These are phyloP conservation scores for Sclerotiophoma versabilis DNA, from an alignment of 2,329 filamentous ascomycete genomes.

Conservation along the genomic window DNA sequence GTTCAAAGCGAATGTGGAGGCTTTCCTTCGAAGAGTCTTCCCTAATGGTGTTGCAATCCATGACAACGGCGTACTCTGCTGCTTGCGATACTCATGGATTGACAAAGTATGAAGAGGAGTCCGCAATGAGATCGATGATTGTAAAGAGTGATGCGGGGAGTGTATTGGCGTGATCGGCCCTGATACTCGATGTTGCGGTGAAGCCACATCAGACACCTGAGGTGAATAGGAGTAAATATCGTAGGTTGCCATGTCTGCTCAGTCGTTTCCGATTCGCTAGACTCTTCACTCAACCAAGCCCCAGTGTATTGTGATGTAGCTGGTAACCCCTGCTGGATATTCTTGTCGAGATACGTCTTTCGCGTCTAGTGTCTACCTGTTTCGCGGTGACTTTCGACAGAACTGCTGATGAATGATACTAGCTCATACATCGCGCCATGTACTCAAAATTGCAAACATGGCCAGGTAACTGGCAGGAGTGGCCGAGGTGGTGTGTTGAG, in stretches of 20 bases:
- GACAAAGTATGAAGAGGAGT: conserved; percentile 46
- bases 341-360: background rate
- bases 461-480: background rate
- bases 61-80: conserved; percentile 44
- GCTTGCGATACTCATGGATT: conserved; percentile 51
- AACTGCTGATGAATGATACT: conserved; percentile 15
- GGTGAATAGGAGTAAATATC: conserved; percentile 34
- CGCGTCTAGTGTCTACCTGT: conserved; percentile 14
- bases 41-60: conserved; percentile 38
- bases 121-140: conserved; percentile 41
- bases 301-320: background rate
- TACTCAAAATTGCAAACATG: background rate
- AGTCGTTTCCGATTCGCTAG: background rate
- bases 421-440: conserved; percentile 27
- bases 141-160: conserved; percentile 47
- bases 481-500: background rate
- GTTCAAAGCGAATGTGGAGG: conserved; percentile 44
- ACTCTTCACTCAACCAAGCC: background rate
- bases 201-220: conserved; percentile 20
- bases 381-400: conserved; percentile 15
- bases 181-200: conserved; percentile 26
- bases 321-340: background rate
- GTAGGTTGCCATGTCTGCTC: conserved; percentile 32
- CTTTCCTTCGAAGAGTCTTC: conserved; percentile 47
- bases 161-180: conserved; percentile 45